phyloP scores from a whole-genome alignment of 371 early-diverging fungal species.

The Amoeboaphelidium protococcarum region DNA sequence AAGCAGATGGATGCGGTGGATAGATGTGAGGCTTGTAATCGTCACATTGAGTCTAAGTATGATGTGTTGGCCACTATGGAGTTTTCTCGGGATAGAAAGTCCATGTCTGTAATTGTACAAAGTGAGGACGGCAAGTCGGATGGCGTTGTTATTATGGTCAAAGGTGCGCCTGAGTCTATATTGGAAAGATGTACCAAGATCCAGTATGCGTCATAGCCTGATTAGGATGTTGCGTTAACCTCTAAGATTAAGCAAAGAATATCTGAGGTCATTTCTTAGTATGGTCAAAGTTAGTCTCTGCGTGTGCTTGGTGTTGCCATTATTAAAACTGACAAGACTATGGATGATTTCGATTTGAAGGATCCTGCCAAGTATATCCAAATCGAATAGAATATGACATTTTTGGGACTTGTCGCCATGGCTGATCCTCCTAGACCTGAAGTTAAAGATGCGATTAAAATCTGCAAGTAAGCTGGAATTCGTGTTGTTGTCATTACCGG shows the following conservation, averaged over 20 bases:
- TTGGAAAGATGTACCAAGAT: slow-evolving; percentile 62
- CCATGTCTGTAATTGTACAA: slow-evolving; percentile 66
- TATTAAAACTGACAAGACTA: too few relatives aligned
- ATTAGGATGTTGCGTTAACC: slow-evolving; percentile 34
- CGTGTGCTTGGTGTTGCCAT: slow-evolving; percentile 72
- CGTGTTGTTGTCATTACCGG: slow-evolving; percentile 95
- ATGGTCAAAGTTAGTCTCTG: slow-evolving; percentile 46
- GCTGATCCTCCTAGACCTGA: slow-evolving; percentile 92
- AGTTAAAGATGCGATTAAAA: slow-evolving; percentile 45
- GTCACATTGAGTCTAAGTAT: slow-evolving; percentile 22
- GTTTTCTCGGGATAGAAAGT: slow-evolving; percentile 85
- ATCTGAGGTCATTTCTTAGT: slow-evolving; percentile 34
- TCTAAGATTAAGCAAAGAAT: slow-evolving; percentile 28
- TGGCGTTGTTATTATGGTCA: slow-evolving; percentile 32
- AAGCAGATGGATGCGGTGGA: slow-evolving; percentile 11
- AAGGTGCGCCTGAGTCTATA: slow-evolving; percentile 83
- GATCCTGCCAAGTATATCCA: slow-evolving; percentile 32
- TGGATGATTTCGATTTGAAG: slow-evolving; percentile 8
- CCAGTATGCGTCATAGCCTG: slow-evolving; percentile 26
- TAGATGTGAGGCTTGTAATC: slow-evolving; percentile 17
- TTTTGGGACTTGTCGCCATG: slow-evolving; percentile 82
- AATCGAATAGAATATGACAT: slow-evolving; percentile 50
- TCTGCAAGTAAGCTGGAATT: slow-evolving; percentile 76
- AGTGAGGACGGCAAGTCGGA: neutral
- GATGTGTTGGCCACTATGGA: slow-evolving; percentile 45